Evolutionary conservation across 352 stramenopile genomes (phyloP), one percentile per base, ranked within the genome.

Genomic region (Pythium brachiatum): DNA sequence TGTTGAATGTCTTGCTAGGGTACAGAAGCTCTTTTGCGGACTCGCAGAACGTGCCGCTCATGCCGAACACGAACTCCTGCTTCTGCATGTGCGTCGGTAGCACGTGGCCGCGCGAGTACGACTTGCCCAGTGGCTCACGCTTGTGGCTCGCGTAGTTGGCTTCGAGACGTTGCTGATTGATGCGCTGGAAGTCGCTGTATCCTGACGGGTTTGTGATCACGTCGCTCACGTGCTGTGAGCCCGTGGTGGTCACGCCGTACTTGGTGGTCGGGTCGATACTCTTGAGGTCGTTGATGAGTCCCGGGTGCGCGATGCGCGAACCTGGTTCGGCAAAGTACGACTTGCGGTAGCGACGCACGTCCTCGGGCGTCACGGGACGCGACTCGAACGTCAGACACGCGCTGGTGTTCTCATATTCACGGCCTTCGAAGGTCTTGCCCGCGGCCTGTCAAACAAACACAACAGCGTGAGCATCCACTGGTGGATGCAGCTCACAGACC

Each of bases 21-120:
- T 96, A 95, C 3, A 96, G 71, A 55, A 96, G 65, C 56, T 96
- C 79, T 57, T 95, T 93, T 18, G 91, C 87, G 15, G 83, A 91
- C 57, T 95, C 79, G 55, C 83, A 75, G 56, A 93, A 92, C 0
- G 74, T 85, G 20, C 73, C 73, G 47, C 73, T 83, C 34, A 90
- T 75, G 8, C 81, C 81, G 39, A 90, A 90, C 13, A 68, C 82
- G 50, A 88, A 91, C 26, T 88, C 82, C 31, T 73, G 62, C 41
- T 65, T 71, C 21, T 81, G 69, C 69, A 80, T 79, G 27, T 85
- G 75, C 3, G 69, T 53, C 11, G 86, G 86, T 26, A 95, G 62
- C 8, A 79, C 79, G 66, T 95, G 79, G 18, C 84, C 86, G 46
- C 83, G 68, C 7, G 67, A 79, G 63, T 79, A 92, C 25, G 76